Base-by-base conservation (phyloP, 257 asterid species). In the Salvia splendens region DNA sequence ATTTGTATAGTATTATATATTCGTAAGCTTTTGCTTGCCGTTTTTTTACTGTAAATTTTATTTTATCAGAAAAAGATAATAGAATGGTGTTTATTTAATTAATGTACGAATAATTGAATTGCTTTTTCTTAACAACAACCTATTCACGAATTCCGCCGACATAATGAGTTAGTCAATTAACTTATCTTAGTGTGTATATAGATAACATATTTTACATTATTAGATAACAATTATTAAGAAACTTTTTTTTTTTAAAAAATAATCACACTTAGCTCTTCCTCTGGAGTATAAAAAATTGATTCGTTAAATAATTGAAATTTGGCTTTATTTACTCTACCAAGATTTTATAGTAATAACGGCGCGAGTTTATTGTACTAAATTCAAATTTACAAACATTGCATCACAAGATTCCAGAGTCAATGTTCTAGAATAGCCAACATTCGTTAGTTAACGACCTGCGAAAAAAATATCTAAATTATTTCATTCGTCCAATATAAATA, bases 391-490 rank as follows among this genome's bases (percentile, higher is more conserved):
- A 40, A 59, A 36, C 49, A 38, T 38, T 35, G 48, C 65, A 15
- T 59, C 65, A 38, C 9, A 60, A 40, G 50, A 38, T 16, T 60
- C 50, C 65, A 16, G 9, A 38, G 50, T 60, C 36, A 15, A 40
- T 9, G 50, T 59, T 59, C 46, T 59, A 38, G 8, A 59, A 59
- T 42, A 9, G 15, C 65, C 35, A 24, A 60, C 50, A 60, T 60
- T 60, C 36, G 16, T 15, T 40, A n/a, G 46, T 7, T 58, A 14
- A 58, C 47, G 46, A 58, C 45, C 36, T 33, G 14, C 12, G 15
- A 15, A 4, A 14, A 16, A 17, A 5, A 5, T 10, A 10, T 16
- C 16, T 1, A 9, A 46, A 46, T 14, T 14, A 14, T 47, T 47
- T 47, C 1, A n/a, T 7, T 51, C 20, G 20, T 17, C 3, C 4